These are phyloP conservation scores for Vaccinium darrowii DNA, from an alignment of 148 eudicot genomes.

Conservation along the genomic window DNA sequence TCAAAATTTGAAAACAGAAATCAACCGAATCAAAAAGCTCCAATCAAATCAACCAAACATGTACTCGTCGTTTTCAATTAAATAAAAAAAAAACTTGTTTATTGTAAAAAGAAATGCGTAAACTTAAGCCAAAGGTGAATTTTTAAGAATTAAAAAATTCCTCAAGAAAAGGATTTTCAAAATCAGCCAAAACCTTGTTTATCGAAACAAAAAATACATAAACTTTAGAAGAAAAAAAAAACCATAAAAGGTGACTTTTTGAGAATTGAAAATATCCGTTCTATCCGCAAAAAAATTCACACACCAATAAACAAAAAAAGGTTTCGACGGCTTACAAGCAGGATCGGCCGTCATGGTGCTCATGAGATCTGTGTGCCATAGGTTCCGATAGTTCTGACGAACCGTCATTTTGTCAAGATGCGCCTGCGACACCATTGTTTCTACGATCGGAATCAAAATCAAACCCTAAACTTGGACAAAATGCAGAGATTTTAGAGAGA, in stretches of 20 bases:
- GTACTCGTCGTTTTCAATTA: background rate
- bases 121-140: background rate
- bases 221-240: too few species aligned
- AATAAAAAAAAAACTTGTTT: background rate
- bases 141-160: background rate
- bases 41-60: background rate
- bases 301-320: background rate
- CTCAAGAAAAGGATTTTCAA: too few species aligned
- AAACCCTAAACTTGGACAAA: background rate
- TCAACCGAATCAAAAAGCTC: background rate
- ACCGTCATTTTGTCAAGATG: slow-evolving; percentile 56
- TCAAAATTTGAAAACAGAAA: slow-evolving; percentile 3
- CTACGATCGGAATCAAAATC: background rate
- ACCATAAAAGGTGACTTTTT: too few species aligned
- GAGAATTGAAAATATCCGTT: too few species aligned
- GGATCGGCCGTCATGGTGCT: slow-evolving; percentile 55
- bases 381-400: slow-evolving; percentile 66
- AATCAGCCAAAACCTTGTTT: too few species aligned
- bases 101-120: background rate
- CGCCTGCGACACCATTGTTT: slow-evolving; percentile 52
- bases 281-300: background rate
- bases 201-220: too few species aligned
- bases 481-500: background rate
- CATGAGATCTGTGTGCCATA: slow-evolving; percentile 89
- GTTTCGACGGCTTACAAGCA: slow-evolving; percentile 42